Evolutionary conservation across 2,329 filamentous ascomycete species (phyloP), one percentile per base, ranked within the genome.

Genomic region (Chrysosporium keratinophilum): DNA sequence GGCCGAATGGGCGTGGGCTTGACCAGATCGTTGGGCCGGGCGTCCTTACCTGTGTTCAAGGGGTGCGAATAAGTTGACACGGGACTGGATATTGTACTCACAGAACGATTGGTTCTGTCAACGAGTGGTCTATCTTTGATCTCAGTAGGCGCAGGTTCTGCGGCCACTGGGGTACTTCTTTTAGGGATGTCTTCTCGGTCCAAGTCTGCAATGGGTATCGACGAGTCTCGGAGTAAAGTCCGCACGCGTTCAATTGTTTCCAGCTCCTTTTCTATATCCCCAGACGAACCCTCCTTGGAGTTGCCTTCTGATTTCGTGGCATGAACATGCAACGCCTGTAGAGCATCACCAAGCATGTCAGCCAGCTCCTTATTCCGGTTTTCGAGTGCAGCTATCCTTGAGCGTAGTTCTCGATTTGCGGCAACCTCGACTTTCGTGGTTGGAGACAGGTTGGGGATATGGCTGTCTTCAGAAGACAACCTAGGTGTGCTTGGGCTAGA

Each of bases 201-300:
- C 41, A 43, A 50, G 37, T 52, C 52, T 14, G 50, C 20, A 55
- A 65, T 61, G 35, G 68, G 63, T 33, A 68, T 64, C 3, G 67
- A 66, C 17, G 68, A 57, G 54, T 73, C 66, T 57, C 69, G 67
- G 37, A 76, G 68, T 49, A 71, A 71, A 5, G 64, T 64, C 47
- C 71, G 72, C 4, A 75, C 72, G 42, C 65, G 70, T 58, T 73
- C 69, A 5, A 73, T 64, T 54, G 67, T 70, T 19, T 66, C 64
- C 45, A 75, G 64, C 28, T 65, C 44, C 15, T 54, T 56, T 11
- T 56, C 51, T 11, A 55, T 34, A 28, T 28, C 46, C 12, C 28
- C n/a, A 15, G 50, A n/a, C 2, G 61, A 52, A 9, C 61, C 62
- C 31, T 60, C 14, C 3, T 1, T 14, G 11, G 41, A 33, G 10